Percentiles rank a stretch among this genome's conserved stretches.
Conservation (phyloP, 345 rosid species). For the Boechera stricta region DNA sequence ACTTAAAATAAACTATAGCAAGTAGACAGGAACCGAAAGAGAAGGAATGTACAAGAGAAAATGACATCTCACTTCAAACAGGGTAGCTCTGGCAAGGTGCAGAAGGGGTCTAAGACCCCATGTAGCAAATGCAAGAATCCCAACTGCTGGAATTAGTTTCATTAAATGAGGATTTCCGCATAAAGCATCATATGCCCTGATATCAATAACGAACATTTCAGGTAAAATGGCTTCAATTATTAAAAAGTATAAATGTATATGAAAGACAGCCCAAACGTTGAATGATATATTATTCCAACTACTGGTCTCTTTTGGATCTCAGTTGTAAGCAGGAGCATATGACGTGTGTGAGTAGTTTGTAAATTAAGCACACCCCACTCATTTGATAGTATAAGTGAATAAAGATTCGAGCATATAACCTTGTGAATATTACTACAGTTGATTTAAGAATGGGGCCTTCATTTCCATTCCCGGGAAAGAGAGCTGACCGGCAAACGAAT, state of each 20-base stretch:
- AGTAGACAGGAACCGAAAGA: constrained; percentile 4
- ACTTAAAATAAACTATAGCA: constrained; percentile 29
- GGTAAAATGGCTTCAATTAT: neutral
- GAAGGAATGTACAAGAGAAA: constrained; percentile 17
- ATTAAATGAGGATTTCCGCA: constrained; percentile 57
- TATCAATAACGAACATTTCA: constrained; percentile 27
- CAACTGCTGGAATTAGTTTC: constrained; percentile 71
- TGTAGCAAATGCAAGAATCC: constrained; percentile 72
- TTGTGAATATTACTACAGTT: constrained; percentile 53
- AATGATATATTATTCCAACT: constrained; percentile 6
- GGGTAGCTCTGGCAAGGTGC: constrained; percentile 56
- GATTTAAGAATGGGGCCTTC: constrained; percentile 59
- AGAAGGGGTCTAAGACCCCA: constrained; percentile 88
- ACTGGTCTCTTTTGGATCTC: constrained; percentile 7
- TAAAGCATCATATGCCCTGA: constrained; percentile 67
- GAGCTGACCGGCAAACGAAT: constrained; percentile 62
- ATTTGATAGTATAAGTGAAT: constrained; percentile 3
- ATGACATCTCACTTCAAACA: constrained; percentile 56
- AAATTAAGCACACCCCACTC: constrained; percentile 17
- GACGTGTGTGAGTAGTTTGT: neutral
- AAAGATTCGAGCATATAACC: constrained; percentile 47
- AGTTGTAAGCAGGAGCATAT: constrained; percentile 16
- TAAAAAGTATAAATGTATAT: neutral
- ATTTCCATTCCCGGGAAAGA: constrained; percentile 59
- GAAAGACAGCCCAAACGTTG: neutral